Conservation (phyloP, 2,329 filamentous ascomycete genomes). For the Aciculosporium take region DNA sequence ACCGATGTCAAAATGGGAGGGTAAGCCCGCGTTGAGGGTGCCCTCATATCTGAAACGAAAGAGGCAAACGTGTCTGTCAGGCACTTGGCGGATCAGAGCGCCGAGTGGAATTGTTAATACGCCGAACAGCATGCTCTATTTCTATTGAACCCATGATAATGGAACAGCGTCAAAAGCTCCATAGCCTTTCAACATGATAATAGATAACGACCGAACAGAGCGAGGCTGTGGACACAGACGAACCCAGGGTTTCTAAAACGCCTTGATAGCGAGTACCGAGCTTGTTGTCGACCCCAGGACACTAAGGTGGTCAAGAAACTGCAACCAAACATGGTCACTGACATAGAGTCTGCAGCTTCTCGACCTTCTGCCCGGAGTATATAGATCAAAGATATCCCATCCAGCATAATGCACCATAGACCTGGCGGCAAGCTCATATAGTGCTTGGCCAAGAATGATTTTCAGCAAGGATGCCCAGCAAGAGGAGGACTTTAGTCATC, state of each 20-base stretch:
- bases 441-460: conserved; percentile 72
- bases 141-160: conserved; percentile 54
- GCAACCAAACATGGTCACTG: conserved; percentile 83
- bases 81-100: conserved; percentile 26
- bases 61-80: conserved; percentile 20
- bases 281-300: conserved; percentile 67
- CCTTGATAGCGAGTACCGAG: conserved; percentile 70
- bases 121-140: conserved; percentile 53
- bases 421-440: conserved; percentile 55
- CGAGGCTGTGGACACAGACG: conserved; percentile 50
- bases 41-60: conserved; percentile 15
- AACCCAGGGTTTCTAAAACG: conserved; percentile 65
- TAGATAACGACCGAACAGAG: conserved; percentile 54
- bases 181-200: conserved; percentile 59
- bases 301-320: conserved; percentile 77
- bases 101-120: conserved; percentile 51
- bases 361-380: conserved; percentile 18
- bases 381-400: conserved; percentile 39
- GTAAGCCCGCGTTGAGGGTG: conserved; percentile 9
- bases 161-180: conserved; percentile 48
- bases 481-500: not conserved
- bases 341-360: conserved; percentile 48
- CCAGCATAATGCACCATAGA: conserved; percentile 49
- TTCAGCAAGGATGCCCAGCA: conserved; percentile 47
- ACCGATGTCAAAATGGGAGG: conserved; percentile 11